Conservation (phyloP, 192 early-diverging fungal species). For the Dissophora ornata region DNA sequence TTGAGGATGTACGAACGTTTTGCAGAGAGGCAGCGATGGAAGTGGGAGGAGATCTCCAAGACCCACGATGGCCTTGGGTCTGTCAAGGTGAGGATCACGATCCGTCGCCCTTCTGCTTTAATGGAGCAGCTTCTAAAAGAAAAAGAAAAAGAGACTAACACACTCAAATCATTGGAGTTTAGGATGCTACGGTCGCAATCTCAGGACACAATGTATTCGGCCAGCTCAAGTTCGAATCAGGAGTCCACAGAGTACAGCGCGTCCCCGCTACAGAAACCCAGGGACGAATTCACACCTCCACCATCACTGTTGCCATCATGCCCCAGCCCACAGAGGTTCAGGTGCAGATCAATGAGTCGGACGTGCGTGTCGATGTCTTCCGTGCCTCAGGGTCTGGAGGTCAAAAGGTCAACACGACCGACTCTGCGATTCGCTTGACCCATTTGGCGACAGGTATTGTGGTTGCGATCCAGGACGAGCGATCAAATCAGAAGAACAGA, state of each 20-base stretch:
- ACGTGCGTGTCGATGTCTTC: conserved; percentile 78
- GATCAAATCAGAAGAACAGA: conserved; percentile 95
- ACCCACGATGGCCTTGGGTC: conserved; percentile 60
- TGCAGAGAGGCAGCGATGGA: conserved; percentile 70
- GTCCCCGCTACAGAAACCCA: conserved; percentile 82
- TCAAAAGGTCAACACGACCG: conserved; percentile 96
- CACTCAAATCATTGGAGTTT: too few relatives aligned
- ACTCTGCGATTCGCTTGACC: conserved; percentile 92
- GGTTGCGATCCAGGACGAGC: conserved; percentile 89
- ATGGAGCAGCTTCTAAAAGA: too few relatives aligned
- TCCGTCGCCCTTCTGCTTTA: background rate
- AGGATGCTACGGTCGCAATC: conserved; percentile 75
- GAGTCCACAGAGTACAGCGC: conserved; percentile 85
- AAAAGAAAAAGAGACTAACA: too few relatives aligned
- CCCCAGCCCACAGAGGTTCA: conserved; percentile 78
- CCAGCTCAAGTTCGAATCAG: conserved; percentile 81
- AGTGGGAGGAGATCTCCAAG: conserved; percentile 66
- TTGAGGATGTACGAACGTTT: conserved; percentile 82
- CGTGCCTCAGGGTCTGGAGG: conserved; percentile 87
- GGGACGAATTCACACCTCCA: conserved; percentile 83
- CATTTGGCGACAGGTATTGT: conserved; percentile 92
- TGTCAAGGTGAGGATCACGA: conserved; percentile 57
- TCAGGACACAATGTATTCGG: conserved; percentile 80
- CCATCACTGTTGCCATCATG: conserved; percentile 82
- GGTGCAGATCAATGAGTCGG: conserved; percentile 72